Percentiles rank a stretch among this genome's conserved stretches.
phyloP scores from a whole-genome alignment of 202 grass and related monocot genomes.

The Hordeum pubiflorum region DNA sequence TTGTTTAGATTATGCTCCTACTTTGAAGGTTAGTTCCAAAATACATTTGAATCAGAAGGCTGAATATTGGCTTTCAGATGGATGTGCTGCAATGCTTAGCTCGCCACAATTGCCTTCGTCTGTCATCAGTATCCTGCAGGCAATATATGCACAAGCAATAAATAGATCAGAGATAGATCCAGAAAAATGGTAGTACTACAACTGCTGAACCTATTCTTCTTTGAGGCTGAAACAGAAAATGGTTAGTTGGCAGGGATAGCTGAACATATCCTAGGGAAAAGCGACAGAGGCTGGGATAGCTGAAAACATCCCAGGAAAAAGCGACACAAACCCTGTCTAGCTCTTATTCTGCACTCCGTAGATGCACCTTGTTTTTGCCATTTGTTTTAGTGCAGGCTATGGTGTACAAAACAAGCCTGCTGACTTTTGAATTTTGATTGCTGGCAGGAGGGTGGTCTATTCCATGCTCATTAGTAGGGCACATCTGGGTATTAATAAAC shows the following conservation, averaged over 20 bases:
- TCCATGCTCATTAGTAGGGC: conserved; percentile 28
- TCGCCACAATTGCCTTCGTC: conserved; percentile 54
- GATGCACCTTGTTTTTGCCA: conserved; percentile 3
- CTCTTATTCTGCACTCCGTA: not conserved
- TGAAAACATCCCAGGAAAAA: conserved; percentile 10
- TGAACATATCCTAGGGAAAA: conserved; percentile 16
- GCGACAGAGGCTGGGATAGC: not conserved
- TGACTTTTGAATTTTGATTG: conserved; percentile 35
- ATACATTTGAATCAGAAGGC: conserved; percentile 49
- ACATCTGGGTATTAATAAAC: conserved; percentile 26
- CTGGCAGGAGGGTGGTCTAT: conserved; percentile 30
- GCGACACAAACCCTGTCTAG: conserved; percentile 7
- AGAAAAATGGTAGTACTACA: not conserved
- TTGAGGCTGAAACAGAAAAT: not conserved
- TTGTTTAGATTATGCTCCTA: conserved; percentile 27
- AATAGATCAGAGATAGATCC: conserved; percentile 6
- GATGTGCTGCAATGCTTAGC: conserved; percentile 44
- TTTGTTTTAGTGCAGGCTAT: conserved; percentile 6
- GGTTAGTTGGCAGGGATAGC: conserved; percentile 5
- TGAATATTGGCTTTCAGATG: conserved; percentile 55
- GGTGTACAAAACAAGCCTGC: conserved; percentile 14
- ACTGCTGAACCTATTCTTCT: not conserved
- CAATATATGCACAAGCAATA: conserved; percentile 19
- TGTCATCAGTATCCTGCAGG: conserved; percentile 40
- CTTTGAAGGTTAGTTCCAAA: conserved; percentile 30